Conservation (phyloP, 2,329 filamentous ascomycete species). For the Neofusicoccum sp. region DNA sequence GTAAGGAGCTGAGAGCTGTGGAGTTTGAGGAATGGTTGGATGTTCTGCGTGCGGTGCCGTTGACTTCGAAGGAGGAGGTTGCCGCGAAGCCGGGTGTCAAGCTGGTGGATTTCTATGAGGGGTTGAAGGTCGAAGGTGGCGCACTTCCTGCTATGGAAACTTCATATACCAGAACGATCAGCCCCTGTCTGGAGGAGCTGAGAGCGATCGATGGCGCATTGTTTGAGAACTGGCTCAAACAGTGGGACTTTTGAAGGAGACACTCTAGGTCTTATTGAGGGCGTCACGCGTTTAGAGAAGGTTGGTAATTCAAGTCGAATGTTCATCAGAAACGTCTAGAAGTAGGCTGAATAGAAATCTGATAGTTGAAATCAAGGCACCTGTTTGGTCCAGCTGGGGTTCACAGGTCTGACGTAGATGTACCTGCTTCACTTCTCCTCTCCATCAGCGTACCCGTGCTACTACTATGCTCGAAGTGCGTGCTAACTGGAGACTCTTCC, state of each 20-base stretch:
- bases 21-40: slow-evolving; percentile 18
- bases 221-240: slow-evolving; percentile 17
- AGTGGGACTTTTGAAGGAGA: slow-evolving; percentile 12
- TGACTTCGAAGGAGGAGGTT: slow-evolving; percentile 12
- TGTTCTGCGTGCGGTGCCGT: slow-evolving; percentile 9
- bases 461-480: no score
- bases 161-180: background rate
- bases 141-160: slow-evolving; percentile 15
- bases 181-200: slow-evolving; percentile 2
- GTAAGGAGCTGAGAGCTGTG: slow-evolving; percentile 1
- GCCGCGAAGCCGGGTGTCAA: slow-evolving; percentile 20
- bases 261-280: no score
- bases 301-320: no score
- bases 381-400: no score
- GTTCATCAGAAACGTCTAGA: no score
- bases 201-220: slow-evolving; percentile 6
- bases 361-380: no score
- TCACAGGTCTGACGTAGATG: no score
- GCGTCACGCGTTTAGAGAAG: no score
- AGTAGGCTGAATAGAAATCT: no score
- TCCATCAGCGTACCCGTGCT: no score
- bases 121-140: slow-evolving; percentile 13
- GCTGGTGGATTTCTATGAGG: slow-evolving; percentile 22
- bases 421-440: no score
- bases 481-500: no score